A percentile compares a stretch with the other conserved stretches of the same genome.
Conservation (phyloP, 2,329 filamentous ascomycete species). For the Penicillium sp. region DNA sequence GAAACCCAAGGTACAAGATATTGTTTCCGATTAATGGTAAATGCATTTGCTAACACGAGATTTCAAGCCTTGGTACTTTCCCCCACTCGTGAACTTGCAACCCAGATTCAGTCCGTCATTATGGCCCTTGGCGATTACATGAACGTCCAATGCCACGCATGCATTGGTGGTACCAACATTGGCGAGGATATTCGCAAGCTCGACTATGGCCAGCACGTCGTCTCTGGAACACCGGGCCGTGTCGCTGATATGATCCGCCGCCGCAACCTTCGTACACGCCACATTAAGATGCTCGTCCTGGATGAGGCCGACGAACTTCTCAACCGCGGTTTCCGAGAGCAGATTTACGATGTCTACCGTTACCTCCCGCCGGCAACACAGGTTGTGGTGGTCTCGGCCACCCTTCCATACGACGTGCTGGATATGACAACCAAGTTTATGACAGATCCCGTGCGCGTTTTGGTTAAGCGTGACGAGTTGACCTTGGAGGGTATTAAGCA, state of each 20-base stretch:
- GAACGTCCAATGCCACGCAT: slow-evolving; percentile 98
- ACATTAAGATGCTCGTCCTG: slow-evolving; percentile 99
- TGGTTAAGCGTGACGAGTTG: slow-evolving; percentile 99
- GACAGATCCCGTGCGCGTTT: slow-evolving; percentile 97
- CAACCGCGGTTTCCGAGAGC: slow-evolving; percentile 96
- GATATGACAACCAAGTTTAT: slow-evolving; percentile 99
- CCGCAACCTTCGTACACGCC: slow-evolving; percentile 92
- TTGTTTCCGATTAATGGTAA: neutral
- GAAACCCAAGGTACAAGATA: slow-evolving; percentile 69
- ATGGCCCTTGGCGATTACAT: slow-evolving; percentile 99
- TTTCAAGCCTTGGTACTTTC: slow-evolving; percentile 79
- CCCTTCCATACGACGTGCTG: slow-evolving; percentile 98
- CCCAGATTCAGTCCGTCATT: slow-evolving; percentile 99
- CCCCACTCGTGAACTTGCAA: slow-evolving; percentile 91
- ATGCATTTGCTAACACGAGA: slow-evolving; percentile 7
- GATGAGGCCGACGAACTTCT: slow-evolving; percentile 99
- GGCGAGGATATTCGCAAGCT: slow-evolving; percentile 99
- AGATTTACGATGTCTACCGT: slow-evolving; percentile 99
- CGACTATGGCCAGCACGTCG: slow-evolving; percentile 91
- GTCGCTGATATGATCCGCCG: slow-evolving; percentile 99
- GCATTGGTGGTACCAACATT: slow-evolving; percentile 97
- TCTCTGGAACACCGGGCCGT: slow-evolving; percentile 97
- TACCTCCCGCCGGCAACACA: slow-evolving; percentile 96
- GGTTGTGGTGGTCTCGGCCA: slow-evolving; percentile 96
- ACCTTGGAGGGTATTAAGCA: slow-evolving; percentile 99